Evolutionary conservation across 1,284 basidiomycete species (phyloP), one percentile per base, ranked within the genome.

Genomic region (Leccinum griseonigrum): DNA sequence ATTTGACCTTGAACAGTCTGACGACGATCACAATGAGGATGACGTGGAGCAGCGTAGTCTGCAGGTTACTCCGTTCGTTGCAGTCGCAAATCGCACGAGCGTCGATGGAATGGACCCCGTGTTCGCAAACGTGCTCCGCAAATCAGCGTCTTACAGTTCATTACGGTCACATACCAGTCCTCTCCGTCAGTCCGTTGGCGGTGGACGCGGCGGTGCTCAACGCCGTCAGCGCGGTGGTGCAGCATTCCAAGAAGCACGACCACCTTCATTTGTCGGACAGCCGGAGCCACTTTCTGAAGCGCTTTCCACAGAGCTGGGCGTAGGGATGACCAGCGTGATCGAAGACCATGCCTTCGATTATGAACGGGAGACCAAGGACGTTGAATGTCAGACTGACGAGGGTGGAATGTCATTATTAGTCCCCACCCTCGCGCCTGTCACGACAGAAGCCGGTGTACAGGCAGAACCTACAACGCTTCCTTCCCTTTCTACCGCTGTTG

Each of bases 91-190:
- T 64, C 78, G 81, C 36, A 82, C 83, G 2, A 91, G 88, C 66
- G 79, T 92, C 10, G 91, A 94, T 58, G 91, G 91, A 46, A 91
- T 94, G 88, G 92, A 94, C 67, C 92, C 92, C 10, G 81, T 78
- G 0, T 94, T 92, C 70, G 90, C 91, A 59, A 91, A 92, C 63
- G 79, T 92, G 14, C 82, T 92, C 46, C 83, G 82, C 61, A 83
- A 84, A 32, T 79, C 84, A 2, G 79, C 83, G 0, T 87, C 87
- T 9, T 79, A 82, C 57, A 79, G 80, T 28, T 83, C 87, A 1
- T 51, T 81, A 26, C 71, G 77, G n/a, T 77, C 81, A 54, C 72
- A 78, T 64, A 75, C 78, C 50, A 85, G 86, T 66, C 85, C 87
- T 55, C 75, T 88, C 28, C 82, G 85, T 51, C 81, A 82, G 56